Conservation (phyloP, 73 alveolate species). For the Paramecium bursaria region DNA sequence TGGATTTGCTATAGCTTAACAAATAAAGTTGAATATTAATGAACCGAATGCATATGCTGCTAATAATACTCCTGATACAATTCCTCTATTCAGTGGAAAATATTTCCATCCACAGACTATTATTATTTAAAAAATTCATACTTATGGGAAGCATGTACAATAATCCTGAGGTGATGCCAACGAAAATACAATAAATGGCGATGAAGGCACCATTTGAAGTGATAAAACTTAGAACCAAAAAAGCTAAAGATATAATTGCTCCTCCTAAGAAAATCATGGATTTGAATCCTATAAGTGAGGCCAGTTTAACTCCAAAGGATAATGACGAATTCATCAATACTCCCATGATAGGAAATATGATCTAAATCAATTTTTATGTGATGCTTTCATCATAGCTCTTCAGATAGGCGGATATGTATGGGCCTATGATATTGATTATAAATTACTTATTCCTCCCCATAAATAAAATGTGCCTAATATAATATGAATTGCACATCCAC, state of each 20-base stretch:
- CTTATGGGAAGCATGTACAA: conserved; percentile 50
- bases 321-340: conserved; percentile 30
- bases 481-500: conserved; percentile 51
- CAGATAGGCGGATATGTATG: conserved; percentile 33
- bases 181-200: conserved; percentile 30
- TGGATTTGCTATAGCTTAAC: conserved; percentile 34
- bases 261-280: conserved; percentile 27
- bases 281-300: conserved; percentile 12
- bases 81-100: conserved; percentile 56
- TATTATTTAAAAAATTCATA: background rate
- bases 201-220: conserved; percentile 15
- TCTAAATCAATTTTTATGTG: conserved; percentile 7
- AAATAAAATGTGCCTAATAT: conserved; percentile 51
- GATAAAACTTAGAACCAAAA: conserved; percentile 24
- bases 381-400: background rate
- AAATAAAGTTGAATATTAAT: conserved; percentile 30
- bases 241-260: conserved; percentile 19
- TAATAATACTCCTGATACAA: conserved; percentile 42
- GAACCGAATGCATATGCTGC: conserved; percentile 60
- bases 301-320: conserved; percentile 57
- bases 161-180: conserved; percentile 49
- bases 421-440: conserved; percentile 2
- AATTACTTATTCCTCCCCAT: conserved; percentile 51
- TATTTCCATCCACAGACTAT: conserved; percentile 61
- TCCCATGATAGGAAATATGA: conserved; percentile 55